Percentiles rank a stretch among this genome's conserved stretches.
phyloP scores from a whole-genome alignment of 371 early-diverging fungal species.

The Mortierella sp. region DNA sequence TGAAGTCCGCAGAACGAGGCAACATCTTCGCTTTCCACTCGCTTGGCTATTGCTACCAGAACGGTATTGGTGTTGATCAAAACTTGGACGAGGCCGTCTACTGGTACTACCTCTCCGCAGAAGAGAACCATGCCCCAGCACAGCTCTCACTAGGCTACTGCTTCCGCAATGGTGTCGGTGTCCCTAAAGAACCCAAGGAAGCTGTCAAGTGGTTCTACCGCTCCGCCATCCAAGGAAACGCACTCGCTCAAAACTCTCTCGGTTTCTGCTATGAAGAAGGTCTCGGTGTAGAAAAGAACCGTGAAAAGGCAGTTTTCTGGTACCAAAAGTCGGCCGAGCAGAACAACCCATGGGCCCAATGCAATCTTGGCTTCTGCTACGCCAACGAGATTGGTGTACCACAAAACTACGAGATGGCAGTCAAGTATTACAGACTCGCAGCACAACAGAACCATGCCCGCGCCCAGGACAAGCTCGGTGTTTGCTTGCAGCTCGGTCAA shows the following conservation, averaged over 20 bases:
- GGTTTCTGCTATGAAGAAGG: constrained; percentile 94
- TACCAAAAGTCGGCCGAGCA: constrained; percentile 81
- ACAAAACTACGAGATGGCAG: constrained; percentile 68
- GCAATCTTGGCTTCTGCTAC: constrained; percentile 87
- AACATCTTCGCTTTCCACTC: constrained; percentile 85
- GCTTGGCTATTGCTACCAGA: constrained; percentile 91
- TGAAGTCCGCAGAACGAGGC: constrained; percentile 78
- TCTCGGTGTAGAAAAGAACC: constrained; percentile 73
- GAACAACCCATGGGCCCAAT: constrained; percentile 90
- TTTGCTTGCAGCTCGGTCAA: constrained; percentile 80
- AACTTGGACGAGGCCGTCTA: constrained; percentile 76
- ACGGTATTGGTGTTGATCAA: constrained; percentile 82
- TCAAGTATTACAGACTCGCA: constrained; percentile 76
- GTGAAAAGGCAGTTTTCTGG: constrained; percentile 82
- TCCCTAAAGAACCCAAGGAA: constrained; percentile 69
- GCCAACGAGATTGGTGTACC: constrained; percentile 85
- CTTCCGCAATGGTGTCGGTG: constrained; percentile 78
- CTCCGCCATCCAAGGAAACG: constrained; percentile 76
- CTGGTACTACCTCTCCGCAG: constrained; percentile 77
- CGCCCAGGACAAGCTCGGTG: constrained; percentile 85
- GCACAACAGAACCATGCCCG: constrained; percentile 74
- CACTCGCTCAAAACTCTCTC: constrained; percentile 84
- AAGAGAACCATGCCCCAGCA: constrained; percentile 72
- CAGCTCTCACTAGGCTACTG: constrained; percentile 89
- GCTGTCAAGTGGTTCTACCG: constrained; percentile 77